phyloP scores from a whole-genome alignment of 108 stramenopile genomes.

The Parietichytrium sp. region DNA sequence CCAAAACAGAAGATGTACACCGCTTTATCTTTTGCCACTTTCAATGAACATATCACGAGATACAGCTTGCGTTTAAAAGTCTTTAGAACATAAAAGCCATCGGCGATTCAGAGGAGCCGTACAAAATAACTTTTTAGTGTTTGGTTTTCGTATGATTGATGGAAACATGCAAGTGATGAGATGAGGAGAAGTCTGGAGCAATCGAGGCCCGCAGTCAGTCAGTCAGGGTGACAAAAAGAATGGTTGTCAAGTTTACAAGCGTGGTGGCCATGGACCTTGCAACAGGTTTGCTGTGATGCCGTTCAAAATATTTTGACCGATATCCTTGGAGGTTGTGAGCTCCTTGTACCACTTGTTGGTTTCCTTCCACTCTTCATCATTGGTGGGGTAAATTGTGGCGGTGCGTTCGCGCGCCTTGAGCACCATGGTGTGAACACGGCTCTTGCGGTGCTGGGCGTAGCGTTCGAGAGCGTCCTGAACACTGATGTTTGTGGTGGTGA shows the following conservation, averaged over 20 bases:
- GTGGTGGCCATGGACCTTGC: conserved; percentile 33
- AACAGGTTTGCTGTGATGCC: conserved; percentile 27
- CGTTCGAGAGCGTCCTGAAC: not conserved
- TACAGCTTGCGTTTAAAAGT: no score
- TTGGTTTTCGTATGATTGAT: no score
- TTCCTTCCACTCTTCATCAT: not conserved
- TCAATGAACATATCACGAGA: no score
- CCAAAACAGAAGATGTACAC: no score
- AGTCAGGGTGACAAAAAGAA: no score
- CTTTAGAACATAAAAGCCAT: no score
- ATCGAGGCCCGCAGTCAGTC: no score
- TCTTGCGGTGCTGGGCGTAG: conserved; percentile 23
- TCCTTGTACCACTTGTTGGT: not conserved
- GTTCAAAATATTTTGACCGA: not conserved
- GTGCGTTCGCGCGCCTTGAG: conserved; percentile 34
- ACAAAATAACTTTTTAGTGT: no score
- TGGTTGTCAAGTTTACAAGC: conserved; percentile 9
- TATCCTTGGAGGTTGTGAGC: conserved; percentile 7
- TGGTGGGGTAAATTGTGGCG: not conserved
- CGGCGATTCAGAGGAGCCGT: no score
- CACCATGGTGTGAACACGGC: conserved; percentile 37
- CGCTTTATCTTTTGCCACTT: no score
- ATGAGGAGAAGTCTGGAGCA: no score
- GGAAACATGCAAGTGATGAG: no score
- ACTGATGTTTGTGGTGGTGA: conserved; percentile 26